phyloP scores from a whole-genome alignment of 2,329 filamentous ascomycete genomes.

The Colletotrichum limetticola region DNA sequence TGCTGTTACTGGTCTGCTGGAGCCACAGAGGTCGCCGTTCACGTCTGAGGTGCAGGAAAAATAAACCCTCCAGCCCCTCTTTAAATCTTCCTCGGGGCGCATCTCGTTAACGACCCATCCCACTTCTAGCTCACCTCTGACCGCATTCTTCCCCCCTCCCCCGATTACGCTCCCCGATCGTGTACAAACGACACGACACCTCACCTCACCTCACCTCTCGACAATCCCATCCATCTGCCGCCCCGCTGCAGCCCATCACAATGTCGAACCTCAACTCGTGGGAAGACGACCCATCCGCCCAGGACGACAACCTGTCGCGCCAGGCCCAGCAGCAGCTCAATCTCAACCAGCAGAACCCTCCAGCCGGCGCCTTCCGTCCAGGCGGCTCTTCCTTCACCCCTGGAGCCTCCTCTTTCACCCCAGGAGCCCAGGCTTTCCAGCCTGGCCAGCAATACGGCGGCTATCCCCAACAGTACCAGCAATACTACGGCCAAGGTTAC shows the following conservation, averaged over 20 bases:
- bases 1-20: not conserved
- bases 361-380: constrained; percentile 58
- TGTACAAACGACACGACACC: constrained; percentile 2
- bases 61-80: constrained; percentile 32
- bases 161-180: not conserved
- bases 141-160: constrained; percentile 23
- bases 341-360: constrained; percentile 66
- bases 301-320: constrained; percentile 81
- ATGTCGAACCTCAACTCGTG: constrained; percentile 96
- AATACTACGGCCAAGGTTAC: constrained; percentile 64
- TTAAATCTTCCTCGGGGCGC: constrained; percentile 31
- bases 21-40: not conserved
- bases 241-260: constrained; percentile 40
- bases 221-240: constrained; percentile 6
- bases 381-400: constrained; percentile 70
- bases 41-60: not conserved
- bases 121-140: constrained; percentile 27
- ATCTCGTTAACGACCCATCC: constrained; percentile 32
- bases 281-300: constrained; percentile 86
- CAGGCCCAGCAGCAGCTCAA: constrained; percentile 83
- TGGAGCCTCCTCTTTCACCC: constrained; percentile 77
- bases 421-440: constrained; percentile 76
- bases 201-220: not conserved
- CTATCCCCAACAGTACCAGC: constrained; percentile 66
- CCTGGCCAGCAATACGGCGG: constrained; percentile 75